These are phyloP conservation scores for Diaporthe australafricana DNA, from an alignment of 2,329 filamentous ascomycete genomes.

Conservation along the genomic window DNA sequence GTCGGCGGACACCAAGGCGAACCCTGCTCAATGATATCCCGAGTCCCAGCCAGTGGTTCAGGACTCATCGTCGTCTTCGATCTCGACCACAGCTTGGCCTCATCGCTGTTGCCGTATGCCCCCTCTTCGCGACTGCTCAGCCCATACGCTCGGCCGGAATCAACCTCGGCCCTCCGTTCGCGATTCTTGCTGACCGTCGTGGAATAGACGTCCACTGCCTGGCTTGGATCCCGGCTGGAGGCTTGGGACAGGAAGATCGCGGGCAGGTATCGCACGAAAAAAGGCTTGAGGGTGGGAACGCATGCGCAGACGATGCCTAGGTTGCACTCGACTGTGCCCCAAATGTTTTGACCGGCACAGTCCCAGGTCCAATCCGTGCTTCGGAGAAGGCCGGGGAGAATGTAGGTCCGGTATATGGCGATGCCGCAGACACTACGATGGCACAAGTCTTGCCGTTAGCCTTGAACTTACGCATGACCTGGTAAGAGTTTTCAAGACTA, in stretches of 20 bases:
- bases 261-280: background rate
- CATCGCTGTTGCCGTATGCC: background rate
- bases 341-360: background rate
- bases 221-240: background rate
- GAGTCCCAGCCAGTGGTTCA: background rate
- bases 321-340: background rate
- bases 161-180: too few relatives aligned
- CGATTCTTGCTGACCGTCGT: too few relatives aligned
- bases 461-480: background rate
- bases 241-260: background rate
- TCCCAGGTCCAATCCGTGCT: background rate
- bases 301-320: background rate
- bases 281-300: background rate
- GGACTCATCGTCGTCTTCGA: background rate
- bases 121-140: too few relatives aligned
- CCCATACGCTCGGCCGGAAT: too few relatives aligned
- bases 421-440: background rate
- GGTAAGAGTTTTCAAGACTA: background rate
- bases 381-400: background rate
- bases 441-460: background rate
- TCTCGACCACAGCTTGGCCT: background rate
- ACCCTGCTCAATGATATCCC: background rate
- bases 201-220: background rate
- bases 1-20: background rate
- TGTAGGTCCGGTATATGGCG: background rate